Evolutionary conservation across 441 rosid species (phyloP).

Genomic region (Corymbia calophylla): DNA sequence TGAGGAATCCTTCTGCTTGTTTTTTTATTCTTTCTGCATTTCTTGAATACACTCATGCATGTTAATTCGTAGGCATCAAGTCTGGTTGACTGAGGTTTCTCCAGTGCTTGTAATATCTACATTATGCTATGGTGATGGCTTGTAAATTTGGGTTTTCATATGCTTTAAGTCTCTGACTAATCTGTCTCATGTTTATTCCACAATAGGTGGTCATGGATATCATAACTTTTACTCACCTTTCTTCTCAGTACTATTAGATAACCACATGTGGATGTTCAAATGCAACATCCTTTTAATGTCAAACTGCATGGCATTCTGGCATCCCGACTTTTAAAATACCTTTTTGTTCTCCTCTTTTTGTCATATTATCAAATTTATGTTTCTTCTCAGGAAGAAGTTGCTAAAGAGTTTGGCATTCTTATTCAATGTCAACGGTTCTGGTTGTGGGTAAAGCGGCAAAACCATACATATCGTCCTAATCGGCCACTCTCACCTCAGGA

Average conservation of each 20-base stretch:
- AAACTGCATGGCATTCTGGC: neutral
- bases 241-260: neutral
- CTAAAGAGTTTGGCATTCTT: conserved; percentile 39
- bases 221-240: neutral
- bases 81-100: neutral
- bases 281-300: neutral
- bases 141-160: neutral
- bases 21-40: neutral
- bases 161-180: neutral
- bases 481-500: conserved; percentile 31
- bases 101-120: neutral
- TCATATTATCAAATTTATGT: neutral
- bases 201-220: neutral
- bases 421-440: conserved; percentile 48
- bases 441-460: conserved; percentile 50
- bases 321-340: neutral
- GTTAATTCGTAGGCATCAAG: neutral
- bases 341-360: neutral
- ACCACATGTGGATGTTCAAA: neutral
- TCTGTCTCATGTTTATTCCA: neutral
- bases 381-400: conserved; percentile 36
- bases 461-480: conserved; percentile 44
- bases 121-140: neutral
- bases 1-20: neutral
- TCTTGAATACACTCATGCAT: neutral